Percentiles rank a stretch among this genome's conserved stretches.
phyloP scores from a whole-genome alignment of 2,329 filamentous ascomycete genomes.

The Trichothecium sympodiale region DNA sequence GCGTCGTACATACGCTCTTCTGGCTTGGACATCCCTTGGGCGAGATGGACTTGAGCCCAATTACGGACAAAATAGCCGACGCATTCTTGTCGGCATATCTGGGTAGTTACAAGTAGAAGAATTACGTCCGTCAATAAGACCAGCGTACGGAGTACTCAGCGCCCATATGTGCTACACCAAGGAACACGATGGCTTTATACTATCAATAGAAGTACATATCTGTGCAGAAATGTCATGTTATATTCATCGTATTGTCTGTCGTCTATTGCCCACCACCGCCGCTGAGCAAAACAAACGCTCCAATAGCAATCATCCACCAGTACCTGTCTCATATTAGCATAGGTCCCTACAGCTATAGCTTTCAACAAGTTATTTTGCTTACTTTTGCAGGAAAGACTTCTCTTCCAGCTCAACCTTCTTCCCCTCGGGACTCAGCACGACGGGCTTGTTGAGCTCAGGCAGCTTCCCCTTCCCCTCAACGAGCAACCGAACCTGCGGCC shows the following conservation, averaged over 20 bases:
- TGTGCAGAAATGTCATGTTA: no score
- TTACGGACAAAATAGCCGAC: no score
- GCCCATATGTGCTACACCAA: no score
- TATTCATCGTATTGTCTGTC: background rate
- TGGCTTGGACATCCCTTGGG: no score
- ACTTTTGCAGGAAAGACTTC: slow-evolving; percentile 59
- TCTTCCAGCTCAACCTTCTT: slow-evolving; percentile 46
- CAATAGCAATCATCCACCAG: slow-evolving; percentile 53
- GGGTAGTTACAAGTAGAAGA: no score
- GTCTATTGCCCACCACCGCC: slow-evolving; percentile 42
- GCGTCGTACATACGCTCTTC: no score
- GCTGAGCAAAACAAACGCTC: slow-evolving; percentile 39
- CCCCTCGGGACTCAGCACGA: slow-evolving; percentile 50
- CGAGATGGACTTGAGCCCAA: no score
- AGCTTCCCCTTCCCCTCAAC: slow-evolving; percentile 37
- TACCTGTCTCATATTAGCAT: slow-evolving; percentile 38
- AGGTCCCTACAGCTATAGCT: background rate
- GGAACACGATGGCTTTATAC: no score
- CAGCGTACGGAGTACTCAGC: no score
- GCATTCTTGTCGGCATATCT: no score
- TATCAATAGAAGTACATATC: no score
- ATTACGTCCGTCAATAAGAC: no score
- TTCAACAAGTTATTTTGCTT: slow-evolving; percentile 18
- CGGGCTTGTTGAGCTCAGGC: slow-evolving; percentile 51
- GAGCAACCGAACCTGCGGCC: slow-evolving; percentile 44